phyloP scores from a whole-genome alignment of 2,329 filamentous ascomycete species.

The Sarocladiaceae sp. region DNA sequence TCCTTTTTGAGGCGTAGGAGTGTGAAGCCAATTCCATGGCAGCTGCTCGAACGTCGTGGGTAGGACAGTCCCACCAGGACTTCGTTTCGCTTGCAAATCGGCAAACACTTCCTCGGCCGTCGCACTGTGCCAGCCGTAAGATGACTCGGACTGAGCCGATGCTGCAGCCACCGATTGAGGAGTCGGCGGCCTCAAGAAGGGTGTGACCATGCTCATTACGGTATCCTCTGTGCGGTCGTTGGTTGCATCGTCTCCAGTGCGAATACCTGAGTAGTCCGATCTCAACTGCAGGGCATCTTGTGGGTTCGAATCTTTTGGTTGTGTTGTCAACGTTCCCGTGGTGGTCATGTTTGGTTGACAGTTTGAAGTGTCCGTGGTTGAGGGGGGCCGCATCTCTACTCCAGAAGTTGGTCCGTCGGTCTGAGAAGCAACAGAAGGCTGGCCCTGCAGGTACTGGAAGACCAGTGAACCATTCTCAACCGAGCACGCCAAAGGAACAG shows the following conservation, averaged over 20 bases:
- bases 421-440: not conserved
- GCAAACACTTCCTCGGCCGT: conserved; percentile 46
- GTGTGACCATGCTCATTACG: conserved; percentile 42
- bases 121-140: conserved; percentile 48
- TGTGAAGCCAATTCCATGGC: conserved; percentile 46
- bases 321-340: too few species aligned
- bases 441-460: conserved; percentile 25
- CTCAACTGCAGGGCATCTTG: too few species aligned
- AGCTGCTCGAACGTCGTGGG: conserved; percentile 30
- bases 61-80: conserved; percentile 21
- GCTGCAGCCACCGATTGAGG: conserved; percentile 27
- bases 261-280: not conserved
- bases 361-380: too few species aligned
- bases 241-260: not conserved
- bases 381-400: too few species aligned
- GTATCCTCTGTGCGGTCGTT: conserved; percentile 23
- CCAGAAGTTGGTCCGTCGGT: too few species aligned
- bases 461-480: conserved; percentile 23
- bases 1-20: conserved; percentile 23
- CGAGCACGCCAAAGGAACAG: conserved; percentile 30
- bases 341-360: too few species aligned
- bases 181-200: conserved; percentile 41
- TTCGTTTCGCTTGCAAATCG: conserved; percentile 26
- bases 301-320: too few species aligned
- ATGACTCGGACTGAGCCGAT: conserved; percentile 29